These are phyloP conservation scores for Coniosporium tulheliwenetii DNA, from an alignment of 2,329 filamentous ascomycete genomes.

Conservation along the genomic window DNA sequence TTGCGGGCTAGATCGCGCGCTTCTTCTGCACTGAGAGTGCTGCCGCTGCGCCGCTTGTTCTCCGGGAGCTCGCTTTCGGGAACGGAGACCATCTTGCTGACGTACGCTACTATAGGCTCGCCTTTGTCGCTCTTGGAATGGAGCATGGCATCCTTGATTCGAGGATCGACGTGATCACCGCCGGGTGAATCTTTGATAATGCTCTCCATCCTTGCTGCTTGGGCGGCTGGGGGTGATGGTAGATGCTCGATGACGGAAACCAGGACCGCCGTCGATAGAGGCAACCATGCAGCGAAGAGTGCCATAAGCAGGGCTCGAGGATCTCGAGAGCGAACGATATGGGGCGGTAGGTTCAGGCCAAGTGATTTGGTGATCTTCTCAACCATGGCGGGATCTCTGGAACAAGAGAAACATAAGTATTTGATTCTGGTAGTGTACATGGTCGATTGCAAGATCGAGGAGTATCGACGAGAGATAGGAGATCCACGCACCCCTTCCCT, in stretches of 20 bases:
- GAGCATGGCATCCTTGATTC: conserved; percentile 66
- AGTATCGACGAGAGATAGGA: conserved; percentile 17
- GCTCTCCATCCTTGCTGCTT: conserved; percentile 63
- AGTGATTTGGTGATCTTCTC: conserved; percentile 95
- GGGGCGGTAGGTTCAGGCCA: conserved; percentile 67
- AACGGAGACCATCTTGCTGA: conserved; percentile 96
- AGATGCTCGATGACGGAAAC: conserved; percentile 90
- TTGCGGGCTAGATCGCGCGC: conserved; percentile 73
- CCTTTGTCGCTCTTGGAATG: conserved; percentile 55
- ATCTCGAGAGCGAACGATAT: conserved; percentile 71
- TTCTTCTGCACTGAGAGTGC: conserved; percentile 68
- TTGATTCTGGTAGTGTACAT: conserved; percentile 10
- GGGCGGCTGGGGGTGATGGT: conserved; percentile 67
- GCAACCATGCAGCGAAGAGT: conserved; percentile 80
- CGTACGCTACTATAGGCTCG: conserved; percentile 78
- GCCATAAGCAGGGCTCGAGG: conserved; percentile 70
- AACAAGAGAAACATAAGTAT: conserved; percentile 20
- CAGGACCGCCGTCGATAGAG: conserved; percentile 77
- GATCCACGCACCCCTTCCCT: conserved; percentile 55
- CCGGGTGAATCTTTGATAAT: conserved; percentile 71
- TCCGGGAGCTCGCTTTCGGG: conserved; percentile 83
- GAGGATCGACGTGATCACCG: conserved; percentile 49
- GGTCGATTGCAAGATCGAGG: conserved; percentile 6
- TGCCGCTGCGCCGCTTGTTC: conserved; percentile 58
- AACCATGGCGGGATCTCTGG: conserved; percentile 58